These are phyloP conservation scores for Sisymbrium altissimum DNA, from an alignment of 345 rosid genomes.

Conservation along the genomic window DNA sequence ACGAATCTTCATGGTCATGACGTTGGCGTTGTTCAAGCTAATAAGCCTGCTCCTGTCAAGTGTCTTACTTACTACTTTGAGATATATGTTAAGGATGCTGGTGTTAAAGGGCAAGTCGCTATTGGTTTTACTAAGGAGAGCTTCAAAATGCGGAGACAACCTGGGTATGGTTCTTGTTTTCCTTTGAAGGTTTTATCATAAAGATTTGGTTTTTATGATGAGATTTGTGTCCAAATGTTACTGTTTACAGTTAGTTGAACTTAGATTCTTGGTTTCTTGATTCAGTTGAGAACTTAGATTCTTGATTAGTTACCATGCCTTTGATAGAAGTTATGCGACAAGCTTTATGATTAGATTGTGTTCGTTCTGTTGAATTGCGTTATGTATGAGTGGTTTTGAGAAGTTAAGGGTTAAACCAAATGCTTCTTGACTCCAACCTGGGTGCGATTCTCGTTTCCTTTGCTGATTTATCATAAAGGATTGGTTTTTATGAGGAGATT, in stretches of 20 bases:
- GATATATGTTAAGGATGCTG: slow-evolving; percentile 77
- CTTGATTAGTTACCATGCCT: too few species aligned
- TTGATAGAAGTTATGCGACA: too few species aligned
- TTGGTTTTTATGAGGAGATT: not conserved
- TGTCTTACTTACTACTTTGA: slow-evolving; percentile 84
- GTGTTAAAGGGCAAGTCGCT: slow-evolving; percentile 67
- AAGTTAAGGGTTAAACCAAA: too few species aligned
- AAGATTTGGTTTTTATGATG: too few species aligned
- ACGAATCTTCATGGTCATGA: slow-evolving; percentile 71
- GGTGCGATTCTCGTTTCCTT: slow-evolving; percentile 37
- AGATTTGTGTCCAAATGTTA: too few species aligned
- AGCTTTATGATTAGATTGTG: too few species aligned
- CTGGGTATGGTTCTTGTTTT: slow-evolving; percentile 49
- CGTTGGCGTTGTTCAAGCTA: slow-evolving; percentile 84
- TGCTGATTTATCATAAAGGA: not conserved
- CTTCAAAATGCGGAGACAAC: slow-evolving; percentile 89
- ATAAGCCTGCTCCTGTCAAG: slow-evolving; percentile 75
- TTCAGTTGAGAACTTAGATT: too few species aligned
- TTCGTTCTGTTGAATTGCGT: too few species aligned
- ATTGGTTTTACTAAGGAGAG: slow-evolving; percentile 79
- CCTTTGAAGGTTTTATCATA: not conserved
- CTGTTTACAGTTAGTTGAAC: too few species aligned
- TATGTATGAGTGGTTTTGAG: too few species aligned
- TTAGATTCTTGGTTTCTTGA: too few species aligned
- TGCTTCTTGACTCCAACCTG: slow-evolving; percentile 51